Percentiles rank a stretch among this genome's conserved stretches.
These are phyloP conservation scores for Posidonia oceanica DNA, from an alignment of 116 monocot species.

Conservation along the genomic window DNA sequence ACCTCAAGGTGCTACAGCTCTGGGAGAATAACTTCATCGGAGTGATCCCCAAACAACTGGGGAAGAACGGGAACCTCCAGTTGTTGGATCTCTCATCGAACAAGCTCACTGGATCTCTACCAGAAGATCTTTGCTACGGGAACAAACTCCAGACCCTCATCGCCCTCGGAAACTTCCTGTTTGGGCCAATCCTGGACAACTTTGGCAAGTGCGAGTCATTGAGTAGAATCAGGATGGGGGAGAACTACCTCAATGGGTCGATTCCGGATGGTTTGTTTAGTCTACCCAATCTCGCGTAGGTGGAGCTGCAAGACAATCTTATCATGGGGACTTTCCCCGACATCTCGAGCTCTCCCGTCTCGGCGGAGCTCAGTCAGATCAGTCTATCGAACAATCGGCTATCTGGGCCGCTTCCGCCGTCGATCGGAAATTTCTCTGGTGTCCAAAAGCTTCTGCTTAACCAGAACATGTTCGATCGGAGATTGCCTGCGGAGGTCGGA, in stretches of 20 bases:
- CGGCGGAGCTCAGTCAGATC: constrained; percentile 47
- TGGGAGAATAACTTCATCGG: constrained; percentile 98
- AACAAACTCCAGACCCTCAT: constrained; percentile 58
- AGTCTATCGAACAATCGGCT: constrained; percentile 62
- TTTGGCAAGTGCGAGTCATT: constrained; percentile 46
- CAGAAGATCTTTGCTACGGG: constrained; percentile 48
- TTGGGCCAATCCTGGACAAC: constrained; percentile 39
- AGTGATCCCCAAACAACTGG: constrained; percentile 40
- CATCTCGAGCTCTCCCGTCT: constrained; percentile 13
- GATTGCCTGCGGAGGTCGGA: constrained; percentile 53
- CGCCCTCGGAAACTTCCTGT: constrained; percentile 47
- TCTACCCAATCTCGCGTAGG: constrained; percentile 51
- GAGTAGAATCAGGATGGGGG: constrained; percentile 40
- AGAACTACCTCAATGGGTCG: constrained; percentile 71
- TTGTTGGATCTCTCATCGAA: constrained; percentile 69
- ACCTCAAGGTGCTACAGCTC: constrained; percentile 72
- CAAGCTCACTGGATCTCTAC: constrained; percentile 66
- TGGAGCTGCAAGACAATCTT: constrained; percentile 87
- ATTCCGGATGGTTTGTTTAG: constrained; percentile 56
- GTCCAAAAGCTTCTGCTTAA: constrained; percentile 69
- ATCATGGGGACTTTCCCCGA: constrained; percentile 66
- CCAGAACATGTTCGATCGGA: constrained; percentile 50
- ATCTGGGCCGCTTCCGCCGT: constrained; percentile 36
- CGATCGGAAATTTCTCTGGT: constrained; percentile 59
- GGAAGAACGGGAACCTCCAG: constrained; percentile 39